Conservation (phyloP, 2,329 filamentous ascomycete genomes). For the Hymenotorrendiella dingleyae region DNA sequence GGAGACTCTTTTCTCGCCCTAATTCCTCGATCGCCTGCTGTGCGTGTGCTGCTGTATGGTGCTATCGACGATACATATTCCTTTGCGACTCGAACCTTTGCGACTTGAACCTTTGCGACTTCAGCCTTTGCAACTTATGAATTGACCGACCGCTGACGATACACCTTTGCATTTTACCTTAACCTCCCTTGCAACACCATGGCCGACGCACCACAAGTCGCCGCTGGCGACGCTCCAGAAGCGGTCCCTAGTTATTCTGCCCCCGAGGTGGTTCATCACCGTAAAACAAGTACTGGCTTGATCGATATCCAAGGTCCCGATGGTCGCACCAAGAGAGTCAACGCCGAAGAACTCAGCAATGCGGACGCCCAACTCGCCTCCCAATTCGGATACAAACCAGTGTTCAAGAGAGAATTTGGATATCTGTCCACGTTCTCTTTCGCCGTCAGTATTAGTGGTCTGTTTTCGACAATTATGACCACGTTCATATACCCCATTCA, state of each 20-base stretch:
- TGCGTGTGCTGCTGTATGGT: background rate
- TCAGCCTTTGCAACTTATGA: background rate
- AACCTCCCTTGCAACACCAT: conserved; percentile 2
- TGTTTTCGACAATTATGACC: conserved; percentile 50
- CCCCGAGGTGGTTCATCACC: conserved; percentile 8
- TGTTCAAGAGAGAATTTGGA: conserved; percentile 54
- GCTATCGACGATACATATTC: too few species aligned
- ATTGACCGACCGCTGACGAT: background rate
- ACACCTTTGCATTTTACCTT: background rate
- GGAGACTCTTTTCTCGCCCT: background rate
- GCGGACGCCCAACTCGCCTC: conserved; percentile 30
- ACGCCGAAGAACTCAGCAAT: conserved; percentile 21
- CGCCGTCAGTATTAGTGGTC: conserved; percentile 49
- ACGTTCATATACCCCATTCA: conserved; percentile 48
- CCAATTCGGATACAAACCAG: conserved; percentile 34
- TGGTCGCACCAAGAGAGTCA: conserved; percentile 15
- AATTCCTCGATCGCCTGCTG: background rate
- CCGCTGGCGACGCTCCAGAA: background rate
- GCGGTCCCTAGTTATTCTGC: background rate
- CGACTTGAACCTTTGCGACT: background rate
- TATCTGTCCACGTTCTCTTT: conserved; percentile 56
- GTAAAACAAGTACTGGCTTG: conserved; percentile 15
- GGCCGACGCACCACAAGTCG: conserved; percentile 4
- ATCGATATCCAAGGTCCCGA: conserved; percentile 17
- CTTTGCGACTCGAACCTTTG: background rate